Conservation (phyloP, 805 yeast genomes). For the Sungouiozyma intestinalis region DNA sequence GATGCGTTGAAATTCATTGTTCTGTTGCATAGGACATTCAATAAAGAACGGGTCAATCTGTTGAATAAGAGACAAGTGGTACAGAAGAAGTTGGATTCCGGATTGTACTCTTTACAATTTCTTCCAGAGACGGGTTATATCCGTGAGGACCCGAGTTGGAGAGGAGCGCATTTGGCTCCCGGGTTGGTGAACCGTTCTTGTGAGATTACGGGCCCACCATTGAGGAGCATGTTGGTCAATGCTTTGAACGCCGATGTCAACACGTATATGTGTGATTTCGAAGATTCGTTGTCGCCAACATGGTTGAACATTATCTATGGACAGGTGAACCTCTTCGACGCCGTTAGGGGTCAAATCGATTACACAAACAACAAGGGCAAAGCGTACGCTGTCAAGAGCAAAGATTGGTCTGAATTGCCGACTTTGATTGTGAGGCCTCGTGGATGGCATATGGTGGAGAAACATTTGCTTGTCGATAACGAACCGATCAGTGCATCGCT, state of each 20-base stretch:
- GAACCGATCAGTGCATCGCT: conserved; percentile 71
- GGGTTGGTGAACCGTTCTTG: conserved; percentile 66
- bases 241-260: conserved; percentile 71
- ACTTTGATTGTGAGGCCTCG: conserved; percentile 78
- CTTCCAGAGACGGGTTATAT: conserved; percentile 58
- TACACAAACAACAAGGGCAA: conserved; percentile 32
- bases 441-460: conserved; percentile 79
- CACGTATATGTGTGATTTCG: conserved; percentile 81
- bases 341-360: conserved; percentile 56
- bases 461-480: conserved; percentile 59
- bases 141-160: conserved; percentile 66
- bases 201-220: conserved; percentile 81
- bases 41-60: conserved; percentile 46
- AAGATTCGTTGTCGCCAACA: conserved; percentile 77
- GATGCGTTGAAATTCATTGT: conserved; percentile 57
- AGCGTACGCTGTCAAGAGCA: conserved; percentile 36
- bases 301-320: conserved; percentile 75
- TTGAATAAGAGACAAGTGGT: conserved; percentile 51
- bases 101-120: conserved; percentile 47
- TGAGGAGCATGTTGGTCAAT: conserved; percentile 73
- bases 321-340: conserved; percentile 70
- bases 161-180: conserved; percentile 61
- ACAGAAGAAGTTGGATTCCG: conserved; percentile 52
- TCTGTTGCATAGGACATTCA: conserved; percentile 63
- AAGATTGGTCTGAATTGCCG: conserved; percentile 35